Evolutionary conservation across 495 filamentous ascomycete genomes (phyloP), one percentile per base, ranked within the genome.

Genomic region (Penicillium psychrofluorescens): DNA sequence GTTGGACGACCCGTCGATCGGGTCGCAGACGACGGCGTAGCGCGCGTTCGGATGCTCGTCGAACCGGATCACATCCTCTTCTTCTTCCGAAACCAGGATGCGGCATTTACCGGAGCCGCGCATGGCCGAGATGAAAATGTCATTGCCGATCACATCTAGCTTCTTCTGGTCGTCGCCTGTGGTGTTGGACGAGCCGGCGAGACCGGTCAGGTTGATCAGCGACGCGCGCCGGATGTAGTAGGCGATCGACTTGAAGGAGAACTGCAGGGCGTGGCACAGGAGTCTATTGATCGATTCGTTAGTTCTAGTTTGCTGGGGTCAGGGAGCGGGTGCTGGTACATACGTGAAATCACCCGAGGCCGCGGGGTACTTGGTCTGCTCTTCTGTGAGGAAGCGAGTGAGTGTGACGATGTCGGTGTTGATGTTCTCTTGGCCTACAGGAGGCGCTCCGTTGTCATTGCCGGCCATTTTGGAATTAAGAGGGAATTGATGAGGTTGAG

Each of bases 161-260:
- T 97, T 98, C 81, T 98, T 97, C 64, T 98, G 92, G 62, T 96
- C 94, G 66, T 98, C 92, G 34, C 92, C 92, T 4, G 92, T 97
- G 16, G 77, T 86, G 70, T 98, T 98, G 48, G 90, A 86, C 48
- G 90, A 94, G 29, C 92, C 92, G 31, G 92, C 92, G 16, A 98
- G 82, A 36, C 92, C 92, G 31, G 88, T 90, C 35, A 98, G 79
- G 73, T 96, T 95, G 66, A 96, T 95, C 38, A 98, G 74, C n/a
- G 89, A 91, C 27, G 92, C 90, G 63, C 92, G 82, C 55, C 92
- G 89, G 70, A 98, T 98, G 75, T 96, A 98, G 78, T 97, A 95
- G 52, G 92, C 91, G 67, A 98, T 98, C 43, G 85, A 90, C 75
- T 98, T 98, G 82, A 98, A 98, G 54, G 92, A 87, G 77, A 96